These are phyloP conservation scores for Penicillium daleae DNA, from an alignment of 495 filamentous ascomycete genomes.

Conservation along the genomic window DNA sequence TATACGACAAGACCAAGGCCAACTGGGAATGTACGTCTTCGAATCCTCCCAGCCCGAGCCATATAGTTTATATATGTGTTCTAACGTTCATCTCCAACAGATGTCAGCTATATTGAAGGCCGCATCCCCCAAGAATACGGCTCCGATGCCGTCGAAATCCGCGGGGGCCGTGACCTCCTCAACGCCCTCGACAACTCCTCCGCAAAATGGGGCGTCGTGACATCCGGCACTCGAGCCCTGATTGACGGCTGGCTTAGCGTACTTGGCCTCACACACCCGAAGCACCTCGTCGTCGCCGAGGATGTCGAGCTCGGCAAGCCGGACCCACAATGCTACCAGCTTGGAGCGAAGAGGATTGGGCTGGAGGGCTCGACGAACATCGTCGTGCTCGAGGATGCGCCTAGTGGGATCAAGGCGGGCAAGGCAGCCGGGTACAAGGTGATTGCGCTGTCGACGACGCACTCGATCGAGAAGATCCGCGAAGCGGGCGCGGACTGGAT, in stretches of 20 bases:
- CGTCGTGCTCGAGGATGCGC: conserved; percentile 89
- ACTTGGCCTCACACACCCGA: conserved; percentile 72
- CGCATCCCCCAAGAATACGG: conserved; percentile 77
- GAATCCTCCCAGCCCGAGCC: background rate
- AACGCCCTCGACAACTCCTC: conserved; percentile 56
- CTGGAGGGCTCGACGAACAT: conserved; percentile 58
- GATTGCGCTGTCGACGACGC: conserved; percentile 83
- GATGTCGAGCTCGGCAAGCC: conserved; percentile 88
- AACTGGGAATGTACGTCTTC: conserved; percentile 83
- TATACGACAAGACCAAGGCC: conserved; percentile 78
- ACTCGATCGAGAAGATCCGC: conserved; percentile 69
- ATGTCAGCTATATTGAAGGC: conserved; percentile 77
- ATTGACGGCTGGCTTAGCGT: conserved; percentile 85
- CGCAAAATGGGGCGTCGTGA: conserved; percentile 89
- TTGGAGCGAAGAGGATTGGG: conserved; percentile 67
- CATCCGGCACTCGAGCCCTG: conserved; percentile 80
- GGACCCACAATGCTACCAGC: conserved; percentile 75
- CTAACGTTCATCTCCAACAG: conserved; percentile 44
- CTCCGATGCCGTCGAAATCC: conserved; percentile 79
- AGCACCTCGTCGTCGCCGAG: conserved; percentile 80
- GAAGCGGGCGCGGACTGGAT: conserved; percentile 86
- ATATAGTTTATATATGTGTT: background rate
- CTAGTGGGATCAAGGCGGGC: conserved; percentile 86
- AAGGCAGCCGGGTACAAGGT: conserved; percentile 91
- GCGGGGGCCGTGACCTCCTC: conserved; percentile 65